These are phyloP conservation scores for Globisporangium perplexum DNA, from an alignment of 352 stramenopile species.

Conservation along the genomic window DNA sequence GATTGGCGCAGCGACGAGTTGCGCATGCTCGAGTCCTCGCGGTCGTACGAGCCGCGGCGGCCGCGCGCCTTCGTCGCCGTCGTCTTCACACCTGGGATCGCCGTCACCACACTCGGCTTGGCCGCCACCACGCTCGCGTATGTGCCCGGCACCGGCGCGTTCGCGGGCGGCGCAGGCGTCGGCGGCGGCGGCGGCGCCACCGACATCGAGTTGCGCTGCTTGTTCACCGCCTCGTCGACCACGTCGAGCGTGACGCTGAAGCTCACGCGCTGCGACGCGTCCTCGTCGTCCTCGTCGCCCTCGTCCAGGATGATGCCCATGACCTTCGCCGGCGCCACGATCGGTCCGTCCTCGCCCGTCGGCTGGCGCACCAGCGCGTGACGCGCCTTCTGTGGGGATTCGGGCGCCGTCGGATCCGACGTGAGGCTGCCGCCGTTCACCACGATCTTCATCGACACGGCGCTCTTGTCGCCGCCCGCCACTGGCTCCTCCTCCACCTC, in stretches of 20 bases:
- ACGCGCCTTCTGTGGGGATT: constrained; percentile 4
- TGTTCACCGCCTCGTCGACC: constrained; percentile 63
- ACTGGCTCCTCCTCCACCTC: constrained; percentile 11
- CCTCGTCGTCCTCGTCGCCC: constrained; percentile 42
- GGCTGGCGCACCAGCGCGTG: constrained; percentile 51
- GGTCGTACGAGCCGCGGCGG: constrained; percentile 62
- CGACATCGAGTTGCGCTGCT: constrained; percentile 44
- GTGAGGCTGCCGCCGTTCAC: constrained; percentile 32
- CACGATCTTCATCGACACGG: constrained; percentile 25
- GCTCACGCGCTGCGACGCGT: constrained; percentile 52
- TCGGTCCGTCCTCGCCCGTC: constrained; percentile 67
- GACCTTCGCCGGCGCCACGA: constrained; percentile 65
- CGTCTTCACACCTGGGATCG: not conserved
- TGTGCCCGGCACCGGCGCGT: constrained; percentile 12
- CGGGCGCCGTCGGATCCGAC: constrained; percentile 6
- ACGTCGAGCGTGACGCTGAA: constrained; percentile 80
- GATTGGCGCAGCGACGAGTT: constrained; percentile 18
- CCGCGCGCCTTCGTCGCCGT: constrained; percentile 15
- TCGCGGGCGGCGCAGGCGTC: constrained; percentile 19
- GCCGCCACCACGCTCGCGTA: constrained; percentile 23
- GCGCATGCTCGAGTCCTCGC: constrained; percentile 13
- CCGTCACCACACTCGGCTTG: constrained; percentile 7
- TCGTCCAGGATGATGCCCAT: constrained; percentile 72
- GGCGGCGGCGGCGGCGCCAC: constrained; percentile 3
- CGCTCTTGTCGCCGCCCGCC: not conserved